Conservation (phyloP, 345 rosid species). For the Brassica incana region DNA sequence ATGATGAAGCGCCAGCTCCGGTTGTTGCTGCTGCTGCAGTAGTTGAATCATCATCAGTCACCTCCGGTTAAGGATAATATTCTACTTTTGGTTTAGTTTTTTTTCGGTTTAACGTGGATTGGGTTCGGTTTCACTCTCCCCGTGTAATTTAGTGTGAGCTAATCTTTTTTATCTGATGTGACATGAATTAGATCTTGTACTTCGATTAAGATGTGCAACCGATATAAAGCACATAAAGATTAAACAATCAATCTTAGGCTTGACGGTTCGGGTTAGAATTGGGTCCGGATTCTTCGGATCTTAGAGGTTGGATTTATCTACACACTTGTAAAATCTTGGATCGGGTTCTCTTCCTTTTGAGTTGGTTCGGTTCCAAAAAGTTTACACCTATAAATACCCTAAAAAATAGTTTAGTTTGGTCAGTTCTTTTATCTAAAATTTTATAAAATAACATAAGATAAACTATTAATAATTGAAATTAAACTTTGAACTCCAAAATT, state of each 20-base stretch:
- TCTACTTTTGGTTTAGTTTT: slow-evolving; percentile 10
- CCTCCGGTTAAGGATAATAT: slow-evolving; percentile 19
- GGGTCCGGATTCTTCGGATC: too few relatives aligned
- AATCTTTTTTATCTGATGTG: slow-evolving; percentile 12
- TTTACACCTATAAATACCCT: too few relatives aligned
- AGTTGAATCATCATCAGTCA: slow-evolving; percentile 49
- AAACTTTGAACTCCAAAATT: too few relatives aligned
- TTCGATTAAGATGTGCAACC: neutral
- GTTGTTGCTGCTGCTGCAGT: slow-evolving; percentile 44
- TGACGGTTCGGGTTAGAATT: too few relatives aligned
- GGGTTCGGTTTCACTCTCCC: slow-evolving; percentile 21
- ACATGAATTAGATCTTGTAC: neutral
- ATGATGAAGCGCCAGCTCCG: slow-evolving; percentile 58
- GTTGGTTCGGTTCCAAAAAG: too few relatives aligned
- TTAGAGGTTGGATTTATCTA: too few relatives aligned
- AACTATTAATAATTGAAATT: too few relatives aligned
- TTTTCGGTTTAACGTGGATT: slow-evolving; percentile 21
- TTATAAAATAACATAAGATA: too few relatives aligned
- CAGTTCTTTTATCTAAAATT: too few relatives aligned
- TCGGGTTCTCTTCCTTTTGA: too few relatives aligned
- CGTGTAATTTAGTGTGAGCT: slow-evolving; percentile 30
- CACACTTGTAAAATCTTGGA: too few relatives aligned
- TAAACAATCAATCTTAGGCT: neutral
- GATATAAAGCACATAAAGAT: neutral
- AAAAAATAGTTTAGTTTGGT: too few relatives aligned